Base-by-base conservation (phyloP, 2,329 filamentous ascomycete species). In the Calonectria multiphialidica region DNA sequence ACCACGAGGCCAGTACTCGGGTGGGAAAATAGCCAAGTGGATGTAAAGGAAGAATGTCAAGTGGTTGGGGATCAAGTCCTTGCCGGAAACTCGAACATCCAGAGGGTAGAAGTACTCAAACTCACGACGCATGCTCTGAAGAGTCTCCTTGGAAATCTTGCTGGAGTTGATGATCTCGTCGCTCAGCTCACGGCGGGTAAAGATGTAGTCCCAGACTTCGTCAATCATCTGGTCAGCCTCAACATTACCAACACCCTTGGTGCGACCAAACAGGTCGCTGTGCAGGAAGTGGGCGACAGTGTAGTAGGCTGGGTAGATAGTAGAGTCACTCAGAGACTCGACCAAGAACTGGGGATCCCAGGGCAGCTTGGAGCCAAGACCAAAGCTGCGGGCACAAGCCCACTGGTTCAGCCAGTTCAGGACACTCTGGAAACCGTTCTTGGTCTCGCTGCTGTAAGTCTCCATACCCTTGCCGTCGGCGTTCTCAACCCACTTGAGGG, bases 21-120 rank as follows among this genome's bases (percentile, higher is more conserved):
- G 90, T 15, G 92, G 91, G 89, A 98, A 98, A 50, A 99, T 89
- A 13, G 97, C 97, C 75, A 97, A 84, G 84, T 98, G 97, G 77
- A 96, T 93, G 86, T 98, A 98, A 67, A 98, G 89, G 89, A 94
- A 97, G 88, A 98, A 98, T 15, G 95, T 98, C 80, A 99, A 87
- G 85, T 98, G 97, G 86, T 98, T 98, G 74, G 94, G 93, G 78
- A 98, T 96, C 75, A 98, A 87, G 82, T 98, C 96, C 88, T 98
- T 98, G 78, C 96, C 97, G 42, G 94, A 97, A 49, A 94, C 92
- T 79, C 95, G 90, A 77, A 98, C 88, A 80, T 98, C 96, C 64
- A 98, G 88, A 47, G 97, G 97, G 84, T 98, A 99, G 88, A 95
- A 98, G 89, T 98, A 99, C 83, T 97, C 93, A 80, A 98, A 98